These are phyloP conservation scores for Pythium volutum DNA, from an alignment of 352 stramenopile species.

Conservation along the genomic window DNA sequence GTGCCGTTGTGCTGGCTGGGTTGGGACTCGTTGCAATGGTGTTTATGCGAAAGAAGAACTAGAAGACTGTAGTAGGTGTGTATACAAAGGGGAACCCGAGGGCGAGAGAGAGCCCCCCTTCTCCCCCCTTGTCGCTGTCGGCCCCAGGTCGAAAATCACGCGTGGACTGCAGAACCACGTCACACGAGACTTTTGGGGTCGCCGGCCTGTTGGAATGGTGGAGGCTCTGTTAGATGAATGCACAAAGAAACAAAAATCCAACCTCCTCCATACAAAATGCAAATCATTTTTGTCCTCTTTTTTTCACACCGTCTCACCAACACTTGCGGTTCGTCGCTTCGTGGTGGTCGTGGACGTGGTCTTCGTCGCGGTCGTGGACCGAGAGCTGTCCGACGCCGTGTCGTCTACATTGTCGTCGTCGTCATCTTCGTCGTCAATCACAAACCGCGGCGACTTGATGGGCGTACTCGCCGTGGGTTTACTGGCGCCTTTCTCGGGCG, in stretches of 20 bases:
- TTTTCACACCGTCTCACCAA: conserved; percentile 5
- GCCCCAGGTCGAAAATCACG: too few species aligned
- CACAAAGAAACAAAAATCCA: too few species aligned
- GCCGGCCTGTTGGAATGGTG: too few species aligned
- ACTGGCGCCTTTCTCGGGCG: conserved; percentile 13
- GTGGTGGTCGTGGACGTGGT: neutral
- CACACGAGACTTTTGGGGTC: too few species aligned
- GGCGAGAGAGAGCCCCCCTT: neutral
- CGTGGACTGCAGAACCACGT: neutral
- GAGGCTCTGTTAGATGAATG: neutral
- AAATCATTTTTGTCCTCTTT: neutral
- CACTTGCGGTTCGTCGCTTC: conserved; percentile 10
- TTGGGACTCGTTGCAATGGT: conserved; percentile 49
- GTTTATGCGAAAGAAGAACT: conserved; percentile 67
- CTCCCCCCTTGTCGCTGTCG: neutral
- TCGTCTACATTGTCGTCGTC: conserved; percentile 12
- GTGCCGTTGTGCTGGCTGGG: conserved; percentile 32
- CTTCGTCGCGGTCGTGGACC: conserved; percentile 11
- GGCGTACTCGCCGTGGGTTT: conserved; percentile 1
- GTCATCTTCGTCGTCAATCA: conserved; percentile 24
- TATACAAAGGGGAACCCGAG: neutral
- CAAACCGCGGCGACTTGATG: conserved; percentile 22
- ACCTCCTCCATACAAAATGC: too few species aligned
- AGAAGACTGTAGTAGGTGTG: conserved; percentile 20
- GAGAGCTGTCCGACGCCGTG: conserved; percentile 20